Conservation (phyloP, 2,329 filamentous ascomycete species). For the Sphaerulina populicola region DNA sequence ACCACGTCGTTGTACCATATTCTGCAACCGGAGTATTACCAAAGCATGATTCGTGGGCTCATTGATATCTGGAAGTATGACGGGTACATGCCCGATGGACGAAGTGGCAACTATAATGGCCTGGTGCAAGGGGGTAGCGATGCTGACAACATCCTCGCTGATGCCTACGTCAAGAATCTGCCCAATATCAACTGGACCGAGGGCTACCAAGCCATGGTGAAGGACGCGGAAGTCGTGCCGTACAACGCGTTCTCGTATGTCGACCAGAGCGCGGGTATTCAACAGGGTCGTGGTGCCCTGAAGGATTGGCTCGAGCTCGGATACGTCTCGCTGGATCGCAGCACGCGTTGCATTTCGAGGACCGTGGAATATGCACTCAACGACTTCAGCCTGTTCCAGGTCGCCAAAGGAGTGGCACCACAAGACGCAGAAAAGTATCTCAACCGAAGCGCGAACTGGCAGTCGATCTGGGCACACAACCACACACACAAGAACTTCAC, state of each 20-base stretch:
- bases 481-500: constrained; percentile 32
- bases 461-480: constrained; percentile 36
- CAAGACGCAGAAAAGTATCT: constrained; percentile 35
- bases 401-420: constrained; percentile 36
- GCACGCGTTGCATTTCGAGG: constrained; percentile 35
- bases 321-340: constrained; percentile 34
- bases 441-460: constrained; percentile 36
- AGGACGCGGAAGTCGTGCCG: constrained; percentile 31
- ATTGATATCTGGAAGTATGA: constrained; percentile 54
- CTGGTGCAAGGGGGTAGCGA: constrained; percentile 32
- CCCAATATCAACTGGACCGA: constrained; percentile 31
- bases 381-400: constrained; percentile 38
- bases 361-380: constrained; percentile 40
- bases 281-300: constrained; percentile 38
- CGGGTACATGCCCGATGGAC: constrained; percentile 32
- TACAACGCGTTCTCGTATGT: constrained; percentile 27
- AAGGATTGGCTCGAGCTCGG: constrained; percentile 39
- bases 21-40: constrained; percentile 53
- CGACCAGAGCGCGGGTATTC: constrained; percentile 32
- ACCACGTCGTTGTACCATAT: constrained; percentile 58
- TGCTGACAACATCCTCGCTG: constrained; percentile 32
- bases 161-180: constrained; percentile 32
- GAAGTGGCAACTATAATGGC: constrained; percentile 32
- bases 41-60: constrained; percentile 57
- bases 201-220: constrained; percentile 31